These are phyloP conservation scores for Solanum stenotomum DNA, from an alignment of 257 asterid species.

Conservation along the genomic window DNA sequence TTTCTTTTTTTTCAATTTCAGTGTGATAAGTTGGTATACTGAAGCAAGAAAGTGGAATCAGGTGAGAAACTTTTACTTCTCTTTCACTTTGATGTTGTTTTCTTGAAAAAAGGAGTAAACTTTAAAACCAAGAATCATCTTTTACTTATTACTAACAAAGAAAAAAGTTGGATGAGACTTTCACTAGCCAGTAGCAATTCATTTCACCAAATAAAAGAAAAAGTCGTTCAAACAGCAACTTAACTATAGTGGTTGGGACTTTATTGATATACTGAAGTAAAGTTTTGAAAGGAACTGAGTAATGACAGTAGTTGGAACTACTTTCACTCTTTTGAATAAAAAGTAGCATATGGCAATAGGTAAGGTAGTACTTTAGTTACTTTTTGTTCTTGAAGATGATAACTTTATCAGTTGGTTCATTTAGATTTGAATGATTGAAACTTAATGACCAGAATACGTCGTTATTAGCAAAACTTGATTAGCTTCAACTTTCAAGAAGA, in stretches of 20 bases:
- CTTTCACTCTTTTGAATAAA: neutral
- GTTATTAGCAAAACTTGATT: neutral
- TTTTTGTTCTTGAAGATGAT: neutral
- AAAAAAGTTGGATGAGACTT: neutral
- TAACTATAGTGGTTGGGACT: constrained; percentile 6
- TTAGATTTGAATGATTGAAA: neutral
- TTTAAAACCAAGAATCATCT: neutral
- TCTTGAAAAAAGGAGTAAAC: neutral
- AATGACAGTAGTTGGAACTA: neutral
- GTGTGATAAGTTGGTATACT: constrained; percentile 69
- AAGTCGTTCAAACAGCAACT: neutral
- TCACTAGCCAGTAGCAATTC: neutral
- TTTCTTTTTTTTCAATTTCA: constrained; percentile 15
- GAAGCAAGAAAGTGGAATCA: constrained; percentile 90
- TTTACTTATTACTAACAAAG: neutral
- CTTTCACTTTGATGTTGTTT: constrained; percentile 11
- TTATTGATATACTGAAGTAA: neutral
- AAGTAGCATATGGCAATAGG: constrained; percentile 6
- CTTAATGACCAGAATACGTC: neutral
- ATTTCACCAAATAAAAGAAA: neutral
- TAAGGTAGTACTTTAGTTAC: constrained; percentile 8
- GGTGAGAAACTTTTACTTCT: constrained; percentile 29
- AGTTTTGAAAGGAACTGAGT: neutral
- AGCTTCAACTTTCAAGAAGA: neutral
- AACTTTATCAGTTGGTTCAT: neutral